Base-by-base conservation (phyloP, 2,329 filamentous ascomycete genomes). In the Sarocladium kiliense region DNA sequence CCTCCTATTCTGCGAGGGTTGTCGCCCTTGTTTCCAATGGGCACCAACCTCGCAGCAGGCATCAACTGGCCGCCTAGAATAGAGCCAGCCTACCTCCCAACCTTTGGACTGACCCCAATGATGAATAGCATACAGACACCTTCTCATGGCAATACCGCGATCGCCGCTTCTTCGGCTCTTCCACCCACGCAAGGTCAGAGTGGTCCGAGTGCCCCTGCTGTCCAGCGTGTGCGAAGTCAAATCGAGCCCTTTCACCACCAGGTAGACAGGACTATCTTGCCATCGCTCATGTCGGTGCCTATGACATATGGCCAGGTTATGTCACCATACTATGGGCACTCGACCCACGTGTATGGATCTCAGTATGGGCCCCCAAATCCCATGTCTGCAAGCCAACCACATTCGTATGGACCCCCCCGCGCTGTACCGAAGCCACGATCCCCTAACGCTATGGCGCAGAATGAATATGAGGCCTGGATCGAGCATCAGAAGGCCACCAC, bases 401-500 rank as follows among this genome's bases (percentile, higher is more conserved):
- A 6, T 30, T 3, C 19, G 23, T n/a, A 47, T 30, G 44, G 11
- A 41, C 19, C 50, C 2, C 60, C 56, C 21, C 57, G 54, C 5
- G 65, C 64, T 11, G 70, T 69, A 37, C 66, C 65, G 3, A 78
- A 78, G 60, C 76, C 76, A 10, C 68, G 67, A 3, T 61, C 64
- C 27, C 74, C 74, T 45, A 65, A 77, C 57, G 63, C 76, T 12
- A 56, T 62, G 44, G 68, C 69, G 25, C 76, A 78, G 62, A 73
- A 75, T 57, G 66, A 68, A 56, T 78, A 78, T 61, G 76, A 78
- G 63, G 72, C 69, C 34, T 78, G 71, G 59, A 71, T 78, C 32
- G 76, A 78, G 62, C 76, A 71, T 71, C 71, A 74, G 55, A 78
- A 78, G 58, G 72, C 72, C 21, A 71, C 73, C 47, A 72, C 77